Percentiles rank a stretch among this genome's conserved stretches.
Evolutionary conservation across 306 rosid genomes (phyloP).

Genomic region (Carpinus viminea): DNA sequence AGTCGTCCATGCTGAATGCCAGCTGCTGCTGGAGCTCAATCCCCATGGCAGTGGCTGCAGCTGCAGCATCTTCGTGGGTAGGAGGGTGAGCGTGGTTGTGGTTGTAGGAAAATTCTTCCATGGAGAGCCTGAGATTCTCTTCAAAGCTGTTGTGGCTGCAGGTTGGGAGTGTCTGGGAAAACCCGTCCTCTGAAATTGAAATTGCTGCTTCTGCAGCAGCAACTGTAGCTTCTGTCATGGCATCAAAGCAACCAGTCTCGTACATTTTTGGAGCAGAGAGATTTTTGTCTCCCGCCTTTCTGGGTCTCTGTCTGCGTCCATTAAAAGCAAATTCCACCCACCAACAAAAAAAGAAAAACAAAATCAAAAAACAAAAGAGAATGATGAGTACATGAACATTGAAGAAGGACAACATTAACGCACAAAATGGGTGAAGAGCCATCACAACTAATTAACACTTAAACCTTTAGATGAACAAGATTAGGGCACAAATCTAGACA

Average conservation of each 20-base stretch:
- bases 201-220: slow-evolving; percentile 16
- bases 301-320: not conserved
- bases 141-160: slow-evolving; percentile 37
- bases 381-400: not conserved
- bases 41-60: slow-evolving; percentile 36
- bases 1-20: slow-evolving; percentile 42
- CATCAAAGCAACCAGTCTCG: slow-evolving; percentile 57
- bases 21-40: slow-evolving; percentile 45
- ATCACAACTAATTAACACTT: not conserved
- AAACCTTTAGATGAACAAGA: not conserved
- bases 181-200: slow-evolving; percentile 17
- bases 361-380: not conserved
- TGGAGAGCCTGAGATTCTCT: slow-evolving; percentile 47
- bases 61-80: slow-evolving; percentile 19
- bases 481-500: no score
- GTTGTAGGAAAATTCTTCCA: slow-evolving; percentile 56
- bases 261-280: slow-evolving; percentile 36
- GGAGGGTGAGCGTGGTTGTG: slow-evolving; percentile 30
- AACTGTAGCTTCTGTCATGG: slow-evolving; percentile 45
- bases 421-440: not conserved
- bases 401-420: not conserved
- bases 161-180: slow-evolving; percentile 29
- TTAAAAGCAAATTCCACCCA: not conserved
- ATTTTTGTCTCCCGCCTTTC: not conserved
- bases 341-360: not conserved